Percentiles rank a stretch among this genome's conserved stretches.
Evolutionary conservation across 2,329 filamentous ascomycete genomes (phyloP).

Genomic region (Talaromyces sp.): DNA sequence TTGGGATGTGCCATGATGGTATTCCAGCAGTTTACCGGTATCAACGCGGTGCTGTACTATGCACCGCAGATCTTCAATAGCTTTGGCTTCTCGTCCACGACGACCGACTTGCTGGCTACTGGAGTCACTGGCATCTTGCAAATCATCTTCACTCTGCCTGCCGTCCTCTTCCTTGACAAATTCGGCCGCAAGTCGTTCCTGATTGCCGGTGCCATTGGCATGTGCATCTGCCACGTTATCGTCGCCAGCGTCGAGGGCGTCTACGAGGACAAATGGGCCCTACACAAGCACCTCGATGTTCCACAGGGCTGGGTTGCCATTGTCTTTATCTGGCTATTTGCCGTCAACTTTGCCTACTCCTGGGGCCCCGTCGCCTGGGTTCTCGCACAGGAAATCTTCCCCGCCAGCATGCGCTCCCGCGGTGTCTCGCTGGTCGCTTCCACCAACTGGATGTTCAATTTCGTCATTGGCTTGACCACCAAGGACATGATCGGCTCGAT

Average conservation of each 20-base stretch:
- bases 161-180: constrained; percentile 32
- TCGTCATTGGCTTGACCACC: constrained; percentile 29
- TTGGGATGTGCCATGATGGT: constrained; percentile 18
- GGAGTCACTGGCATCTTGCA: constrained; percentile 28
- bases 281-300: constrained; percentile 32
- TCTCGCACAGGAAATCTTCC: constrained; percentile 43
- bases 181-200: constrained; percentile 33
- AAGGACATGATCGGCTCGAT: constrained; percentile 28
- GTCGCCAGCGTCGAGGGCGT: constrained; percentile 47
- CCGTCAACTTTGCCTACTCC: constrained; percentile 31
- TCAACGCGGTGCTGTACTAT: constrained; percentile 33
- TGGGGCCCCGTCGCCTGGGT: constrained; percentile 44
- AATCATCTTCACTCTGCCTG: constrained; percentile 31
- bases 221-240: constrained; percentile 66
- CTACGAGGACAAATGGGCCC: constrained; percentile 53
- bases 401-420: constrained; percentile 31
- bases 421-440: constrained; percentile 30
- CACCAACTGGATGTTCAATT: constrained; percentile 36
- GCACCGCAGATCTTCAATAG: constrained; percentile 20
- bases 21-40: constrained; percentile 32
- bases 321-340: constrained; percentile 57
- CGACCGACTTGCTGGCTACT: constrained; percentile 21
- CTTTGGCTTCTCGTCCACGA: constrained; percentile 21
- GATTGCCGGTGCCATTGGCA: constrained; percentile 55
- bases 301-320: constrained; percentile 65